A percentile compares a stretch with the other conserved stretches of the same genome.
phyloP scores from a whole-genome alignment of 139 green algal genomes.

The Diplosphaera chodatii region DNA sequence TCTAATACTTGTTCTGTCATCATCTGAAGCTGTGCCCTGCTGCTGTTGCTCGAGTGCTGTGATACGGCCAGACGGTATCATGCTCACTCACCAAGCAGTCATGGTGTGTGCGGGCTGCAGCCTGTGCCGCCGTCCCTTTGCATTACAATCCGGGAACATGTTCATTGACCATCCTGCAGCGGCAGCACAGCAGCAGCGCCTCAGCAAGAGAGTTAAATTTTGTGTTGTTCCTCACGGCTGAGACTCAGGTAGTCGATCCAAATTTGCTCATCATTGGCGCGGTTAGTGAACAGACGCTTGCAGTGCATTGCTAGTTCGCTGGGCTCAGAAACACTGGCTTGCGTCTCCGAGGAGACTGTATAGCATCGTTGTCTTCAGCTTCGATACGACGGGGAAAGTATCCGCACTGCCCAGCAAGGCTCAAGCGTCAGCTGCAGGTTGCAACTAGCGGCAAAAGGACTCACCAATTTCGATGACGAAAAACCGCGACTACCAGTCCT shows the following conservation, averaged over 20 bases:
- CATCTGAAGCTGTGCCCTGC: neutral
- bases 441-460: no score
- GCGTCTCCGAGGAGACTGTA: neutral
- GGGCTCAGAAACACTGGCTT: neutral
- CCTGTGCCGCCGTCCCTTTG: no score
- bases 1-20: neutral
- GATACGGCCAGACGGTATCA: no score
- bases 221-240: neutral
- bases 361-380: neutral
- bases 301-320: neutral
- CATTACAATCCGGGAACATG: no score
- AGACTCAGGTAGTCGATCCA: neutral
- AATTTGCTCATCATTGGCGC: neutral
- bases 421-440: no score
- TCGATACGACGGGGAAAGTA: neutral
- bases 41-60: neutral
- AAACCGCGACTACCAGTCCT: no score
- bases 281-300: neutral
- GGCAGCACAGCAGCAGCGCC: neutral
- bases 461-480: no score
- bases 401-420: neutral
- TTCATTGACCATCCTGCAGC: no score
- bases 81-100: no score
- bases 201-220: slow-evolving; percentile 1
- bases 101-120: no score